These are phyloP conservation scores for Calamus simplicifolius DNA, from an alignment of 176 grass and related monocot genomes.

Conservation along the genomic window DNA sequence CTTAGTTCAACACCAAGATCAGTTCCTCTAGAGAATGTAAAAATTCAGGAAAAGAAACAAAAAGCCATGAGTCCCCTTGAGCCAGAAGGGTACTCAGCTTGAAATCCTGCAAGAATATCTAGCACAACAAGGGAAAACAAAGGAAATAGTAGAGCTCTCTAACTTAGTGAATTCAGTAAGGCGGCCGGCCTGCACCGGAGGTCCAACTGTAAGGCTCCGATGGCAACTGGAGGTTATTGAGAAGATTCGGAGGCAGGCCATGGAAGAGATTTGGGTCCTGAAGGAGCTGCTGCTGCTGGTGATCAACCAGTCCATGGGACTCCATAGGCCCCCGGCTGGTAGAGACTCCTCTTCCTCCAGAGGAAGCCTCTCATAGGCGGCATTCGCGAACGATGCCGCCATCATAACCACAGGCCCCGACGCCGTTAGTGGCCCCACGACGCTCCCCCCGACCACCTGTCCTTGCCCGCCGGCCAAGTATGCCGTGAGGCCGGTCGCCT, in stretches of 20 bases:
- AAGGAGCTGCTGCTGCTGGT: background rate
- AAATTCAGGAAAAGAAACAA: too few relatives aligned
- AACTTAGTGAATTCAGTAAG: background rate
- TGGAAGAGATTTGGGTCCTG: background rate
- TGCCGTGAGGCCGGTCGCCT: background rate
- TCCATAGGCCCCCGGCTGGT: background rate
- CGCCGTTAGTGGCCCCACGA: background rate
- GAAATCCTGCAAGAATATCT: too few relatives aligned
- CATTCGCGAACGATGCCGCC: slow-evolving; percentile 4
- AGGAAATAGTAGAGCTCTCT: too few relatives aligned
- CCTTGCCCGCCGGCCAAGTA: slow-evolving; percentile 4
- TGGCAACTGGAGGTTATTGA: background rate
- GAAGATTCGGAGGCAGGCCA: background rate
- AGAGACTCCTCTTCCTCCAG: slow-evolving; percentile 2
- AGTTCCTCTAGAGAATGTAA: too few relatives aligned
- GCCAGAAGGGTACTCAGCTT: too few relatives aligned
- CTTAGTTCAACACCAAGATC: too few relatives aligned
- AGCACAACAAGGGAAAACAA: too few relatives aligned
- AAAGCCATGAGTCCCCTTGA: too few relatives aligned
- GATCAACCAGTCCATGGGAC: background rate
- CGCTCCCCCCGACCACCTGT: slow-evolving; percentile 3
- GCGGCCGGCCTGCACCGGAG: background rate
- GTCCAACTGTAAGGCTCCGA: background rate
- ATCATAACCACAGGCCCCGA: background rate
- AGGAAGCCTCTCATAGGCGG: slow-evolving; percentile 1